Base-by-base conservation (phyloP, 352 stramenopile genomes). In the Hyaloperonospora brassicae region DNA sequence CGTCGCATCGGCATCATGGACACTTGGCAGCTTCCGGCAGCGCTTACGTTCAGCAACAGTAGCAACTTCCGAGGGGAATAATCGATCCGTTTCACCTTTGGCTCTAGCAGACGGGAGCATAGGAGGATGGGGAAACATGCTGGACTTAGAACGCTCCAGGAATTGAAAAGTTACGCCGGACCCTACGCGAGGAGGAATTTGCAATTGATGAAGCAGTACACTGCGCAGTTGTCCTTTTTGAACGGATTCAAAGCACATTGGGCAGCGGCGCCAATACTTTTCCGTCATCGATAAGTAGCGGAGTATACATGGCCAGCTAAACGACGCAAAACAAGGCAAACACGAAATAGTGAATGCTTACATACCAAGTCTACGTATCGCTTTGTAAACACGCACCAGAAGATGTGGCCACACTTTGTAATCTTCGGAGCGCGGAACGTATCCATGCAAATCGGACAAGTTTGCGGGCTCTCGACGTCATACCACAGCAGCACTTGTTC, bases 161-260 rank as follows among this genome's bases (percentile, higher is more conserved):
- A 89, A 88, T 53, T 87, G 79, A 55, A 93, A 93, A 39, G 69
- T 76, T 39, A 72, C 75, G 23, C 66, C 36, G 1, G 70, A 63
- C 13, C 72, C 67, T n/a, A 87, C 67, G 27, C 67, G 72, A 21
- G 83, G 83, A 6, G 79, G 76, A 0, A 87, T 58, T 27, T 75
- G 66, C 22, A 87, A 56, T 46, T 75, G 64, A 42, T 88, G 65
- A 34, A 93, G 56, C 14, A 73, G 66, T 10, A 89, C 80, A 58
- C 79, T 91, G 38, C 80, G 78, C 42, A 93, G 41, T 25, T 93
- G 80, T 0, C 66, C 77, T 58, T 90, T 93, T 61, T 93, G 80
- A 43, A 91, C 78, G 17, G 79, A 84, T 50, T 93, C 83, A 51
- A 93, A 93, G 56, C 83, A 93, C 83, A 93, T 93, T 6, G 83